Evolutionary conservation across 805 yeast genomes (phyloP).

Genomic region (Myxozyma lipomycoides): DNA sequence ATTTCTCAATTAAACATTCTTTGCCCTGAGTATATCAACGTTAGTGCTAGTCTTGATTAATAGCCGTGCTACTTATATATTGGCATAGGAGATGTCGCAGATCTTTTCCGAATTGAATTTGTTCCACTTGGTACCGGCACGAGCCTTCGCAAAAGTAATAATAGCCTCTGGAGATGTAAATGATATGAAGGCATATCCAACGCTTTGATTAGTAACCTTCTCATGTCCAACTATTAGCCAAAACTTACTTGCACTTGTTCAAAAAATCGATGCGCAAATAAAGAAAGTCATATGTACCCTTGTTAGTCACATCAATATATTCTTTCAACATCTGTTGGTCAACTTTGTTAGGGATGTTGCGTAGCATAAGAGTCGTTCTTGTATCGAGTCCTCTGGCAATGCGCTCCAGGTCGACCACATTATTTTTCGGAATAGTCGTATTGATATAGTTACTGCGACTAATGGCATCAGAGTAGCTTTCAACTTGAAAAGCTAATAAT

Average conservation of each 20-base stretch:
- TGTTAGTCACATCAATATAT: slow-evolving; percentile 46
- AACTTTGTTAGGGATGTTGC: slow-evolving; percentile 53
- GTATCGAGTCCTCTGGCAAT: slow-evolving; percentile 44
- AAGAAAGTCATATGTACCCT: slow-evolving; percentile 39
- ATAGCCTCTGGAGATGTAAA: slow-evolving; percentile 46
- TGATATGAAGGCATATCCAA: slow-evolving; percentile 54
- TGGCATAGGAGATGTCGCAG: slow-evolving; percentile 51
- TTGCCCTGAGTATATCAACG: slow-evolving; percentile 42
- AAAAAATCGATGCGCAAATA: slow-evolving; percentile 51
- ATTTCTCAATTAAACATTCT: slow-evolving; percentile 45
- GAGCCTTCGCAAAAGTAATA: slow-evolving; percentile 44
- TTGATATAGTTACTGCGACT: slow-evolving; percentile 12
- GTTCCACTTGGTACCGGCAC: slow-evolving; percentile 49
- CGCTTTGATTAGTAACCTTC: slow-evolving; percentile 30
- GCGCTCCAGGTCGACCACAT: slow-evolving; percentile 42
- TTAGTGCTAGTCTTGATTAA: slow-evolving; percentile 2
- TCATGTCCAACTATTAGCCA: neutral
- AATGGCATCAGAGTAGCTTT: slow-evolving; percentile 10
- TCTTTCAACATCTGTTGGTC: slow-evolving; percentile 45
- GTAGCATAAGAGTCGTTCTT: slow-evolving; percentile 50
- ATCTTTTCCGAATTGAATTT: slow-evolving; percentile 48
- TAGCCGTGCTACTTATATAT: slow-evolving; percentile 35
- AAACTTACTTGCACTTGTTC: slow-evolving; percentile 45
- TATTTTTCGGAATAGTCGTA: slow-evolving; percentile 37
- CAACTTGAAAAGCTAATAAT: slow-evolving; percentile 24